Evolutionary conservation across 2,329 filamentous ascomycete species (phyloP), one percentile per base, ranked within the genome.

Genomic region (Fusarium oxysporum): DNA sequence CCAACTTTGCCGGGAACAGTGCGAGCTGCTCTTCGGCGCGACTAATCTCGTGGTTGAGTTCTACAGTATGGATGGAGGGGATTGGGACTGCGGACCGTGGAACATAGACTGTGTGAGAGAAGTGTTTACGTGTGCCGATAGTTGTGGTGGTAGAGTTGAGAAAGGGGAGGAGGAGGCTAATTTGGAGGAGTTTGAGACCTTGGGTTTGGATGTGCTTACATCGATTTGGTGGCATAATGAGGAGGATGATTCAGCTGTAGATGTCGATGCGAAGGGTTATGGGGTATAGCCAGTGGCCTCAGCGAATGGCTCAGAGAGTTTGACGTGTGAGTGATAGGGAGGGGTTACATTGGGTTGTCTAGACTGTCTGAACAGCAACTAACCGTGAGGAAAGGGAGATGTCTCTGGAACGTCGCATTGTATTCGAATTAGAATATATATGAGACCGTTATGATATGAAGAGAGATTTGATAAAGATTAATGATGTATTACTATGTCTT

Each of bases 21-120:
- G 63, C 38, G 47, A 38, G 35, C 35, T 40, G 37, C 58, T 73
- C 23, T 32, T 73, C 13, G 30, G 37, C 10, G 30, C 30, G 23
- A 73, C 62, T 19, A 73, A 57, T 23, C 45, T 64, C 23, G 62
- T 59, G 33, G 58, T 70, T n/a, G 66, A 73, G 50, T 67, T 73
- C 30, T 65, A 73, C 38, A 21, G 37, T 8, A 60, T 48, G 23
- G 43, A 21, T 11, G 33, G 43, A 8, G 30, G 53, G 17, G 43
- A 66, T 11, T 70, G 47, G 48, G 65, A 47, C 23, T 72, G 56
- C 33, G 60, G 70, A 11, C 70, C 69, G 3, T 70, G 56, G 51
- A 50, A 44, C n/a, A 55, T 72, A 30, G 23, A 13, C 13, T 54
- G 65, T 25, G 43, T 72, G 35, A 61, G 54, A 41, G 54, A 59